These are phyloP conservation scores for Trichoderma virens DNA, from an alignment of 495 filamentous ascomycete species.

Conservation along the genomic window DNA sequence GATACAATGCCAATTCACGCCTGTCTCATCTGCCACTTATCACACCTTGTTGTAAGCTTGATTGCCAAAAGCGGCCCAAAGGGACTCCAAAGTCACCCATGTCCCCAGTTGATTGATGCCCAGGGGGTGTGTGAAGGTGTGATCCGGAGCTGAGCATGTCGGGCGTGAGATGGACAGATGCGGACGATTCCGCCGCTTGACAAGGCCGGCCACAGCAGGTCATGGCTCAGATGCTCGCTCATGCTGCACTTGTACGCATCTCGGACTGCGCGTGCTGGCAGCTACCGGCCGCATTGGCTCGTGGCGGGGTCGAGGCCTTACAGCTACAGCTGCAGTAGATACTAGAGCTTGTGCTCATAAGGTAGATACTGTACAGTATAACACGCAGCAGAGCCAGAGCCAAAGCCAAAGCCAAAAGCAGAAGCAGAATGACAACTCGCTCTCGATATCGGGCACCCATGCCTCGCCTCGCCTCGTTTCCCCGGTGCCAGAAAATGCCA, in stretches of 20 bases:
- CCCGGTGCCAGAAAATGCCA: background rate
- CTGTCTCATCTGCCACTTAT: background rate
- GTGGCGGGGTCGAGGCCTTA: background rate
- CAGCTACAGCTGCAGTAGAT: too few species aligned
- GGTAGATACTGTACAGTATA: too few species aligned
- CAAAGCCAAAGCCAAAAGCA: too few species aligned
- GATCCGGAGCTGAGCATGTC: background rate
- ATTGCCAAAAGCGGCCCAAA: conserved; percentile 2
- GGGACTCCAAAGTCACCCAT: background rate
- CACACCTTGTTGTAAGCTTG: background rate
- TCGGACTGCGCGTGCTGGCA: background rate
- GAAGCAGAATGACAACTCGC: too few species aligned
- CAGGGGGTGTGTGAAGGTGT: background rate
- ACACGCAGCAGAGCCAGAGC: too few species aligned
- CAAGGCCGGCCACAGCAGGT: background rate
- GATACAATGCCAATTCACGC: background rate
- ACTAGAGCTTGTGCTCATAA: too few species aligned
- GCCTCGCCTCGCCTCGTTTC: background rate
- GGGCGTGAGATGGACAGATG: background rate
- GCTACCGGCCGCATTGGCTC: background rate
- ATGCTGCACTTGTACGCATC: background rate
- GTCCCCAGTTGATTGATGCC: background rate
- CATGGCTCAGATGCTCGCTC: background rate
- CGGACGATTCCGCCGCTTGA: background rate
- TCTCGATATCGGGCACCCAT: background rate